Evolutionary conservation across 179 eudicot species (phyloP).

Genomic region (Beta lomatogona): DNA sequence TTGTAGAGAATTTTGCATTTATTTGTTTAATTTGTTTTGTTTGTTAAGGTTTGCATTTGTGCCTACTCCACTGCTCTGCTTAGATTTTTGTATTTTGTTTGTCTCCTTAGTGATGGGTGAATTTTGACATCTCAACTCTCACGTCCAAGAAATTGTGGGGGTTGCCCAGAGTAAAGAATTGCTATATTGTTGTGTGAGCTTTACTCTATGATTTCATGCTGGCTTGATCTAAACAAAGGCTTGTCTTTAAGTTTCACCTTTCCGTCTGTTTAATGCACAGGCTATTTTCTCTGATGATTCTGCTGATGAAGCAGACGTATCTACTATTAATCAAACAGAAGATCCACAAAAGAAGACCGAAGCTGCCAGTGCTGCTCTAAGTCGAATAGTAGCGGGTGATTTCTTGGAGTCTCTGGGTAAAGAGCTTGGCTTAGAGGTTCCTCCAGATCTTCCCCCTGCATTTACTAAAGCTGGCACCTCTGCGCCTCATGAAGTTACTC

Average conservation of each 20-base stretch:
- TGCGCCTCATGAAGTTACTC: conserved; percentile 23
- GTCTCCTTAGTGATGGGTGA: not conserved
- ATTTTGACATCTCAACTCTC: not conserved
- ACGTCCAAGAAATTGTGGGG: not conserved
- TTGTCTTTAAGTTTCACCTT: conserved; percentile 4
- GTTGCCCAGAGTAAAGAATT: not conserved
- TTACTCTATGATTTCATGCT: not conserved
- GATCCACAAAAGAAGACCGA: conserved; percentile 67
- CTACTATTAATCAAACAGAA: conserved; percentile 42
- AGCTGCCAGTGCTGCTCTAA: conserved; percentile 77
- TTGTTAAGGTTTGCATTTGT: not conserved
- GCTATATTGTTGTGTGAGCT: not conserved
- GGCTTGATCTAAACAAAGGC: not conserved
- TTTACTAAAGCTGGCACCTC: conserved; percentile 32
- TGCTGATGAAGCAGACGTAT: conserved; percentile 61
- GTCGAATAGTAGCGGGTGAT: conserved; percentile 91
- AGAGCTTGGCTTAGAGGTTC: conserved; percentile 91
- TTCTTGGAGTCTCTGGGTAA: conserved; percentile 91
- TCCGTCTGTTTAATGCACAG: conserved; percentile 42
- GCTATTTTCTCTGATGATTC: conserved; percentile 95
- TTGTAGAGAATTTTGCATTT: not conserved
- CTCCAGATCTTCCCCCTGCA: conserved; percentile 61
- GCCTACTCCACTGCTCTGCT: not conserved
- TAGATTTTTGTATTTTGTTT: not conserved
- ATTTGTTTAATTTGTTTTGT: not conserved